These are phyloP conservation scores for Shiraia bambusicola DNA, from an alignment of 2,329 filamentous ascomycete species.

Conservation along the genomic window DNA sequence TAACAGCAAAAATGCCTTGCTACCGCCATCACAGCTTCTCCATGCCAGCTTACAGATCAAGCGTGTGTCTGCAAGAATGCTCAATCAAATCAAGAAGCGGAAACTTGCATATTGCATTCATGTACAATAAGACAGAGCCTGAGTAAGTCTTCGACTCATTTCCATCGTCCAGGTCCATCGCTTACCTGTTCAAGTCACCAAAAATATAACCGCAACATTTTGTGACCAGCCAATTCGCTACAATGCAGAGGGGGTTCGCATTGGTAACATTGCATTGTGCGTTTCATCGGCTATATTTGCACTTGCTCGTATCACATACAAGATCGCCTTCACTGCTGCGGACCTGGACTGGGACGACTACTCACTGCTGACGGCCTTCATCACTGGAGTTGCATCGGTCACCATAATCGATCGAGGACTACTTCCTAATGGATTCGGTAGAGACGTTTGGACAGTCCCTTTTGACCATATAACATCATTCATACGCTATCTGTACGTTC, in stretches of 20 bases:
- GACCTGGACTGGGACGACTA: slow-evolving; percentile 42
- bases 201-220: slow-evolving; percentile 42
- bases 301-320: slow-evolving; percentile 35
- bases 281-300: slow-evolving; percentile 36
- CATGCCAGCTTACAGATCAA: slow-evolving; percentile 13
- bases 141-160: slow-evolving; percentile 3
- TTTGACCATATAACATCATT: slow-evolving; percentile 47
- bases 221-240: slow-evolving; percentile 42
- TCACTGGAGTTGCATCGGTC: slow-evolving; percentile 2
- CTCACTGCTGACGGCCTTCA: slow-evolving; percentile 3
- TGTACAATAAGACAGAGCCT: slow-evolving; percentile 13
- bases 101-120: slow-evolving; percentile 11
- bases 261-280: slow-evolving; percentile 32
- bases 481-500: slow-evolving; percentile 25
- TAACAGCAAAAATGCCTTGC: slow-evolving; percentile 15
- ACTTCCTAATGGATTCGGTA: slow-evolving; percentile 45
- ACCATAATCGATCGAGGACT: slow-evolving; percentile 11
- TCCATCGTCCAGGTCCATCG: background rate
- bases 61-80: slow-evolving; percentile 16
- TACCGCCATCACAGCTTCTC: slow-evolving; percentile 9
- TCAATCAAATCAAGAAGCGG: slow-evolving; percentile 4
- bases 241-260: slow-evolving; percentile 28
- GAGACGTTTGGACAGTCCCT: slow-evolving; percentile 53
- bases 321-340: slow-evolving; percentile 27
- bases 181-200: slow-evolving; percentile 29